Conservation (phyloP, 805 yeast genomes). For the Wickerhamomyces kurtzmanii region DNA sequence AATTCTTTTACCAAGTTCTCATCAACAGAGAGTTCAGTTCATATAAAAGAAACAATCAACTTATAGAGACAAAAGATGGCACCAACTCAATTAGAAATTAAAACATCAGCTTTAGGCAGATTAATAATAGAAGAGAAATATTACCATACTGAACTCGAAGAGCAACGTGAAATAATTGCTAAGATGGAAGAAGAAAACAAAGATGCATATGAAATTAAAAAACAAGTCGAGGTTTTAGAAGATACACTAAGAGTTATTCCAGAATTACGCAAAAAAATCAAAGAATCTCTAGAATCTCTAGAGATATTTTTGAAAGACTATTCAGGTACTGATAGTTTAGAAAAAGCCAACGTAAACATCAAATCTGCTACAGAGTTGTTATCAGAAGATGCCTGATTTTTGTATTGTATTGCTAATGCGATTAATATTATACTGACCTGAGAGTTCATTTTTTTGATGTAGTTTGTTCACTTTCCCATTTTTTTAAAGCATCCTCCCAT, state of each 20-base stretch:
- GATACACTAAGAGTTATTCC: constrained; percentile 47
- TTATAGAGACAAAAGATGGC: no score
- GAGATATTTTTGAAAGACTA: constrained; percentile 26
- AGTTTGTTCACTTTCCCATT: constrained; percentile 42
- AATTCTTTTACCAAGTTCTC: no score
- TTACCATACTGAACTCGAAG: constrained; percentile 49
- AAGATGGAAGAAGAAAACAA: constrained; percentile 33
- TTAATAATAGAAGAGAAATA: constrained; percentile 56
- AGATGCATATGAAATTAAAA: constrained; percentile 60
- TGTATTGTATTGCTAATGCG: no score
- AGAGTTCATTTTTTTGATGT: constrained; percentile 12
- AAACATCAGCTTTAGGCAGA: constrained; percentile 58
- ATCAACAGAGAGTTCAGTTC: no score
- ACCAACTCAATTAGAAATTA: constrained; percentile 64
- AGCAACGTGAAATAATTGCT: constrained; percentile 40
- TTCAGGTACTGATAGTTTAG: constrained; percentile 22
- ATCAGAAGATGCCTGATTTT: no score
- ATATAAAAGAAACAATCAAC: no score
- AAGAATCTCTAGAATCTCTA: constrained; percentile 26
- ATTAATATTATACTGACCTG: no score
- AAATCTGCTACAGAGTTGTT: constrained; percentile 17
- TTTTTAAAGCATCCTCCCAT: constrained; percentile 54
- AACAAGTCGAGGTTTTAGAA: constrained; percentile 37
- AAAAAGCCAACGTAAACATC: constrained; percentile 16
- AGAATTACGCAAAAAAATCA: constrained; percentile 31